Percentiles rank a stretch among this genome's conserved stretches.
phyloP scores from a whole-genome alignment of 257 asterid species.

The Ophiorrhiza pumila region DNA sequence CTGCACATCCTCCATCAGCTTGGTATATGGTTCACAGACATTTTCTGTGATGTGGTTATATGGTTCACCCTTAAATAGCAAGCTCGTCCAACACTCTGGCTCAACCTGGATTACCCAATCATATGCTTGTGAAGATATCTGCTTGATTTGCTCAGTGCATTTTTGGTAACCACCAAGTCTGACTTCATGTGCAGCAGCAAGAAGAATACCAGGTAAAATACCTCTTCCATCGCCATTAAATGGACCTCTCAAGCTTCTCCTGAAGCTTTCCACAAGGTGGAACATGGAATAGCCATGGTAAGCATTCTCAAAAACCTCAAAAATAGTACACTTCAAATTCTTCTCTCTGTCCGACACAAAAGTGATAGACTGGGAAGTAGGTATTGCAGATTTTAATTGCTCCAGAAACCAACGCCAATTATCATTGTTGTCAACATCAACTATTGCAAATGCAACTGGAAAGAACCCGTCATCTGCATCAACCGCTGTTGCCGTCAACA shows the following conservation, averaged over 20 bases:
- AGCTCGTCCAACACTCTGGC: conserved; percentile 68
- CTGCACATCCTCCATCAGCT: conserved; percentile 61
- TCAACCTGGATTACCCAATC: conserved; percentile 66
- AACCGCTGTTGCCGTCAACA: conserved; percentile 70
- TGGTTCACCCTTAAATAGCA: conserved; percentile 58
- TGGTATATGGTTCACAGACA: conserved; percentile 59
- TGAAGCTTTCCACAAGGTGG: conserved; percentile 82
- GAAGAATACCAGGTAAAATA: conserved; percentile 58
- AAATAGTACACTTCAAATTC: conserved; percentile 43
- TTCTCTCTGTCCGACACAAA: conserved; percentile 81
- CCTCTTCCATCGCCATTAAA: conserved; percentile 77
- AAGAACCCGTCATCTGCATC: conserved; percentile 87
- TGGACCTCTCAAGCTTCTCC: conserved; percentile 73
- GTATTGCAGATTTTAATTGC: conserved; percentile 61
- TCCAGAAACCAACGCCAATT: conserved; percentile 84
- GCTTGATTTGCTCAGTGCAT: conserved; percentile 63
- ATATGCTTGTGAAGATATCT: conserved; percentile 55
- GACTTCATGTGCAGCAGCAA: conserved; percentile 73
- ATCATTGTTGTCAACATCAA: conserved; percentile 58
- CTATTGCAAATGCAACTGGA: conserved; percentile 77
- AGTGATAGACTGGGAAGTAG: conserved; percentile 52
- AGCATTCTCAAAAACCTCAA: conserved; percentile 59
- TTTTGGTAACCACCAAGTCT: conserved; percentile 50
- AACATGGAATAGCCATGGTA: conserved; percentile 71
- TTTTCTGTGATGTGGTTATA: conserved; percentile 56